Conservation (phyloP, 306 rosid species). For the Sechiopsis laciniata region DNA sequence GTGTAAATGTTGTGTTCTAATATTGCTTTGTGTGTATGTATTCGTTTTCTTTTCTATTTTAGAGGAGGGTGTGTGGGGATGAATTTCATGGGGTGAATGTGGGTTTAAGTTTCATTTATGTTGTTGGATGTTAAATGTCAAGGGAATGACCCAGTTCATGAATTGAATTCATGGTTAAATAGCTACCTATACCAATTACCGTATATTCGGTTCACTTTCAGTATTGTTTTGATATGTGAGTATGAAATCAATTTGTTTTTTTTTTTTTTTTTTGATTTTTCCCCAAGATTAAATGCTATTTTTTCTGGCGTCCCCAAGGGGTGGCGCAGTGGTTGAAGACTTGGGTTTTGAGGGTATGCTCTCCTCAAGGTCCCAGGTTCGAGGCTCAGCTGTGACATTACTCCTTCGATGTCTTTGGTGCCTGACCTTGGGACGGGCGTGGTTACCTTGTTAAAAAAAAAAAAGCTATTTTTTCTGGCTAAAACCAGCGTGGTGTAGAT, state of each 20-base stretch:
- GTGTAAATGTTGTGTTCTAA: not conserved
- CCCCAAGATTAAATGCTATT: not conserved
- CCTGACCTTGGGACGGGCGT: too few relatives aligned
- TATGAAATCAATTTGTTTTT: not conserved
- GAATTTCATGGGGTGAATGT: not conserved
- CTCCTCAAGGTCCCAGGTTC: too few relatives aligned
- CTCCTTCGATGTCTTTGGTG: too few relatives aligned
- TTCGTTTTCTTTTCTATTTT: not conserved
- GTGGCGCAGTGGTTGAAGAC: too few relatives aligned
- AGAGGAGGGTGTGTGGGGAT: not conserved
- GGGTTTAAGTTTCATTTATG: not conserved
- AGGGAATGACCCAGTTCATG: slow-evolving; percentile 3
- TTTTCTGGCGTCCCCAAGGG: too few relatives aligned
- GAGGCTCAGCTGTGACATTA: too few relatives aligned
- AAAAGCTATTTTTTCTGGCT: not conserved
- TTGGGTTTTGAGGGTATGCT: too few relatives aligned
- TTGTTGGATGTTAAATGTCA: not conserved
- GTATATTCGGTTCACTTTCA: not conserved
- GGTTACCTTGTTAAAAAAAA: too few relatives aligned
- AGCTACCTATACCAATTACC: too few relatives aligned
- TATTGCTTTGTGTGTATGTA: too few relatives aligned
- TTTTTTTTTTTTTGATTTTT: not conserved
- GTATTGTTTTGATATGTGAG: not conserved
- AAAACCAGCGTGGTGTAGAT: not conserved
- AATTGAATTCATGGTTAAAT: not conserved